phyloP scores from a whole-genome alignment of 768 basidiomycete genomes.

The Trametes cinnabarina region DNA sequence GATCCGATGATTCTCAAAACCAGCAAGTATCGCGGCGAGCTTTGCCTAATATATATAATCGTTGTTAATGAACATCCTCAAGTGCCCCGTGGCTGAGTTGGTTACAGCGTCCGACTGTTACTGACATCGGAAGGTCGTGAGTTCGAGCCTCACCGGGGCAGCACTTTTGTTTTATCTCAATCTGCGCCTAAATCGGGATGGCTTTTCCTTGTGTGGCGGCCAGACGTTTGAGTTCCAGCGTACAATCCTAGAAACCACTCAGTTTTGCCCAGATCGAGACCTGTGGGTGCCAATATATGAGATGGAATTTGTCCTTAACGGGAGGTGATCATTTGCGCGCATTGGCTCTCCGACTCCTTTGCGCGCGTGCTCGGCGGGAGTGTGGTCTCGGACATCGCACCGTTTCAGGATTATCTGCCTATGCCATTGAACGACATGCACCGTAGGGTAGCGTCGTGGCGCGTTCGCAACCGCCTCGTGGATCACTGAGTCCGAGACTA shows the following conservation, averaged over 20 bases:
- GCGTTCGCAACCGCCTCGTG: conserved; percentile 23
- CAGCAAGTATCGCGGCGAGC: background rate
- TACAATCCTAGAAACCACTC: no score
- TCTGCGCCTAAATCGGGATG: no score
- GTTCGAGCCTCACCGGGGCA: conserved; percentile 62
- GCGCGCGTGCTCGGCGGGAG: conserved; percentile 25
- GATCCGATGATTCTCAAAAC: background rate
- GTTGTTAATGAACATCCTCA: background rate
- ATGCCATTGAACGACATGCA: conserved; percentile 22
- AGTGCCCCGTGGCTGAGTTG: conserved; percentile 75
- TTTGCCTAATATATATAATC: background rate
- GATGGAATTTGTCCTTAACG: no score
- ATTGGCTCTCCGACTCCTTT: conserved; percentile 34
- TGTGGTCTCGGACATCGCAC: conserved; percentile 27
- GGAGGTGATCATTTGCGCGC: no score
- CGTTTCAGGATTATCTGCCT: conserved; percentile 29
- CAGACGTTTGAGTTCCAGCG: no score
- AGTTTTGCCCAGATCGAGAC: no score
- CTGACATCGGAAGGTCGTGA: conserved; percentile 60
- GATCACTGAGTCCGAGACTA: conserved; percentile 21
- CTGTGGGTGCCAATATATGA: no score
- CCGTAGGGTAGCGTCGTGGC: conserved; percentile 16
- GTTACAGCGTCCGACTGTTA: conserved; percentile 80
- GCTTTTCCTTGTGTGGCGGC: no score
- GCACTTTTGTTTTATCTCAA: conserved; percentile 13